These are phyloP conservation scores for Mercurialis annua DNA, from an alignment of 345 rosid species.

Conservation along the genomic window DNA sequence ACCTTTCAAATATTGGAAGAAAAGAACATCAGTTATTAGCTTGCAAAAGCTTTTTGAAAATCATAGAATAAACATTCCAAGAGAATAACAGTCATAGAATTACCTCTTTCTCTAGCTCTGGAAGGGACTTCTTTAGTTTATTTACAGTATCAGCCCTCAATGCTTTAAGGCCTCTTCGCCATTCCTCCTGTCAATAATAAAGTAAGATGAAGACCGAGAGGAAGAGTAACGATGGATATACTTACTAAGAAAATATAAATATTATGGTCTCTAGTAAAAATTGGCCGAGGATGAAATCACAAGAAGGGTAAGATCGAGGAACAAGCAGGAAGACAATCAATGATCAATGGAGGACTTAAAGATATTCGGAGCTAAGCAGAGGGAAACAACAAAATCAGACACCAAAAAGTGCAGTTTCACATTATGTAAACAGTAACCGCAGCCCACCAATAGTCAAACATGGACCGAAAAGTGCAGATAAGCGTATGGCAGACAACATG, in stretches of 20 bases:
- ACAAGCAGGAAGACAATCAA: background rate
- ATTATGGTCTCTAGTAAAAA: no score
- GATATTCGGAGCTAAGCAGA: background rate
- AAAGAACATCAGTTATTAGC: slow-evolving; percentile 6
- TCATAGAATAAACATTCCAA: background rate
- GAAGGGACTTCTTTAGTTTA: slow-evolving; percentile 32
- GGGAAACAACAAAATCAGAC: background rate
- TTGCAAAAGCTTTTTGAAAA: background rate
- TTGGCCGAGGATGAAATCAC: no score
- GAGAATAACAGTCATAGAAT: background rate
- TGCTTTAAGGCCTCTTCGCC: slow-evolving; percentile 35
- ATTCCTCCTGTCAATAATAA: slow-evolving; percentile 26
- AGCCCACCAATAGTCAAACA: background rate
- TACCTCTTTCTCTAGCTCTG: slow-evolving; percentile 38
- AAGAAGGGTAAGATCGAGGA: background rate
- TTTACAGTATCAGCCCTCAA: slow-evolving; percentile 28
- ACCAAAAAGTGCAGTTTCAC: background rate
- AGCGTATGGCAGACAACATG: background rate
- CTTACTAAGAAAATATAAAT: background rate
- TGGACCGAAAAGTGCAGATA: background rate
- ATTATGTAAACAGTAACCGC: background rate
- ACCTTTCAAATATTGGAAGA: slow-evolving; percentile 17
- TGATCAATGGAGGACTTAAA: background rate
- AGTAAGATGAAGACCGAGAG: background rate
- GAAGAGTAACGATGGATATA: background rate